Base-by-base conservation (phyloP, 768 basidiomycete species). In the Hygrocybe coccinea region DNA sequence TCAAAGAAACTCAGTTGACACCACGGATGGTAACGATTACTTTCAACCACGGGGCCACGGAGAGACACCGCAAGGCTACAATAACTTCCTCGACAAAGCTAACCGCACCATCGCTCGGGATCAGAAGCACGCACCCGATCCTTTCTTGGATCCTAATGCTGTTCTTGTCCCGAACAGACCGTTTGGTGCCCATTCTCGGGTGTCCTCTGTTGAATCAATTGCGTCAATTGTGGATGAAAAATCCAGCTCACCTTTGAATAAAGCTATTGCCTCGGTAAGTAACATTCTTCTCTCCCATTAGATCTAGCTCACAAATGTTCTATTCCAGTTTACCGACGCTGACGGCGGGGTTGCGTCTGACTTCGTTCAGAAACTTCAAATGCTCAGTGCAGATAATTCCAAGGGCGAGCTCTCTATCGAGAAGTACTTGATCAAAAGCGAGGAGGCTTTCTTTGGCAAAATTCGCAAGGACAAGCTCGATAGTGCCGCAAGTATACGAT, bases 161-260 rank as follows among this genome's bases (percentile, higher is more conserved):
- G 70, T 82, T 8, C 91, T 75, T 41, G 71, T 82, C 7, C 91
- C 91, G 8, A 75, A 71, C 29, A 79, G 80, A 57, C 91, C 92
- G 1, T 95, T 95, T 69, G 89, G 89, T 51, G 62, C 75, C 10
- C 89, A 92, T 67, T 91, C 89, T 39, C 80, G 92, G 5, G 79
- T 82, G 5, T 85, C 86, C 0, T 94, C 91, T 1, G 84, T 88
- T n/a, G 94, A 95, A 64, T 93, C 91, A 5, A 94, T 95, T 54
- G 84, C 89, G 12, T 87, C 90, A 3, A 92, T 95, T 52, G 87
- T 92, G 29, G 91, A 94, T 59, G 93, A 95, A 62, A 95, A 95
- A 75, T 76, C 78, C 1, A 88, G 88, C 59, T 93, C 94, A 21
- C 93, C 94, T 10, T 74, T 95, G 56, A 97, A 97, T 75, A 95